Conservation (phyloP, 768 basidiomycete species). For the Lactarius quietus region DNA sequence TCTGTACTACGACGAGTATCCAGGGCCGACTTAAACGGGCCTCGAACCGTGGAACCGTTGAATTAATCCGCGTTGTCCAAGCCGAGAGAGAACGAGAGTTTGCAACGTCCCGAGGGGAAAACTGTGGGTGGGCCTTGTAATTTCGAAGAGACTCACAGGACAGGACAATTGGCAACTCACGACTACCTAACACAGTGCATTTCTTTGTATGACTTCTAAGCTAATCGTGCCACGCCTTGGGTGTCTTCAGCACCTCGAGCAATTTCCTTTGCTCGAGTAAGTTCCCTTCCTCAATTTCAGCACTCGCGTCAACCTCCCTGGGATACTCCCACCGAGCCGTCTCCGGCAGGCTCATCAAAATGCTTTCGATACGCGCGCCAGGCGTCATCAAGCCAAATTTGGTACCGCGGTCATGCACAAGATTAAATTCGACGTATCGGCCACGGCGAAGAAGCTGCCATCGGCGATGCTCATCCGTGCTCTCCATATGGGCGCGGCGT, state of each 20-base stretch:
- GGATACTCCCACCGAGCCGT: conserved; percentile 69
- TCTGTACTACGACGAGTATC: too few relatives aligned
- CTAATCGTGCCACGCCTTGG: conserved; percentile 41
- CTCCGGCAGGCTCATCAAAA: conserved; percentile 63
- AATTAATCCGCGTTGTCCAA: too few relatives aligned
- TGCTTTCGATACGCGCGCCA: conserved; percentile 58
- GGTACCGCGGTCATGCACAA: conserved; percentile 66
- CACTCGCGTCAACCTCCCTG: conserved; percentile 49
- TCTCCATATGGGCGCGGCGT: conserved; percentile 51
- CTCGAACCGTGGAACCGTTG: too few relatives aligned
- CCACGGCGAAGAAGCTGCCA: conserved; percentile 94
- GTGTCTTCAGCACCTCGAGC: conserved; percentile 46
- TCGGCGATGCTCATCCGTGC: conserved; percentile 64
- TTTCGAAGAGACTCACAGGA: not conserved
- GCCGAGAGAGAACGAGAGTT: too few relatives aligned
- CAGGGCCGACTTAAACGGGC: too few relatives aligned
- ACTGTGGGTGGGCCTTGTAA: too few relatives aligned
- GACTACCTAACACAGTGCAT: not conserved
- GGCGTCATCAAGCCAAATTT: conserved; percentile 62
- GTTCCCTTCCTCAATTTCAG: conserved; percentile 48
- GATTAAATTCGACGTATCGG: conserved; percentile 88
- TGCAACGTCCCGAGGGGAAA: too few relatives aligned
- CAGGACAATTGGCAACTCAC: not conserved
- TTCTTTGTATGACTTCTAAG: not conserved
- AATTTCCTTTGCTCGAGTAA: conserved; percentile 51